phyloP scores from a whole-genome alignment of 805 yeast genomes.

The Scheffersomyces spartinae region DNA sequence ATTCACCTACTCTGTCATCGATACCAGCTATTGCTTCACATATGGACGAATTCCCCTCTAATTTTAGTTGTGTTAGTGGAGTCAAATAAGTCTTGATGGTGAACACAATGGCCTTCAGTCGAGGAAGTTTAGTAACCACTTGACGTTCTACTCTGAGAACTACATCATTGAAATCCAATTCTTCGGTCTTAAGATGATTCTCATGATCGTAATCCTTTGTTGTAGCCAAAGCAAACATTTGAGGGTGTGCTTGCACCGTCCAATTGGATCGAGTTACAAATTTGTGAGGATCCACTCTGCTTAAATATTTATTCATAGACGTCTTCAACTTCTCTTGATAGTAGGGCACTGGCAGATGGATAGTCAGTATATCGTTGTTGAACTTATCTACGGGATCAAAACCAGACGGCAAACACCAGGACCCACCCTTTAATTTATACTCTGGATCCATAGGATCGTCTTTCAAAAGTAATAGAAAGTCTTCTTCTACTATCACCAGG shows the following conservation, averaged over 20 bases:
- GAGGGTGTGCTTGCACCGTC: conserved; percentile 28
- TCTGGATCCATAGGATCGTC: conserved; percentile 21
- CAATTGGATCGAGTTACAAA: conserved; percentile 30
- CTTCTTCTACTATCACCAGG: conserved; percentile 26
- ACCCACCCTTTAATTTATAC: conserved; percentile 31
- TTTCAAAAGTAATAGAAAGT: conserved; percentile 25
- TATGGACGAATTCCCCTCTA: conserved; percentile 37
- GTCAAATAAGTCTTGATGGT: conserved; percentile 46
- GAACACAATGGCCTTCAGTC: conserved; percentile 34
- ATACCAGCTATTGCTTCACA: conserved; percentile 54
- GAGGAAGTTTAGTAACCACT: conserved; percentile 39
- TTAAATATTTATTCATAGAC: conserved; percentile 31
- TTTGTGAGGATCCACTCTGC: conserved; percentile 21
- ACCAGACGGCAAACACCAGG: conserved; percentile 36
- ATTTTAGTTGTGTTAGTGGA: conserved; percentile 39
- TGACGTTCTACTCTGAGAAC: conserved; percentile 53
- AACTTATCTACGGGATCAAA: conserved; percentile 27
- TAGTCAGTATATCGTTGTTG: conserved; percentile 23
- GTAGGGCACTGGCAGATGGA: conserved; percentile 33
- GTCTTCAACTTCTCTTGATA: conserved; percentile 25
- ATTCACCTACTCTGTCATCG: conserved; percentile 44
- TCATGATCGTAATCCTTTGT: too few relatives aligned
- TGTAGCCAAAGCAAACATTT: conserved; percentile 33
- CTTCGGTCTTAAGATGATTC: conserved; percentile 29
- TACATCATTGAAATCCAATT: conserved; percentile 35